phyloP scores from a whole-genome alignment of 2,329 filamentous ascomycete genomes.

The Gnomoniopsis sp. region DNA sequence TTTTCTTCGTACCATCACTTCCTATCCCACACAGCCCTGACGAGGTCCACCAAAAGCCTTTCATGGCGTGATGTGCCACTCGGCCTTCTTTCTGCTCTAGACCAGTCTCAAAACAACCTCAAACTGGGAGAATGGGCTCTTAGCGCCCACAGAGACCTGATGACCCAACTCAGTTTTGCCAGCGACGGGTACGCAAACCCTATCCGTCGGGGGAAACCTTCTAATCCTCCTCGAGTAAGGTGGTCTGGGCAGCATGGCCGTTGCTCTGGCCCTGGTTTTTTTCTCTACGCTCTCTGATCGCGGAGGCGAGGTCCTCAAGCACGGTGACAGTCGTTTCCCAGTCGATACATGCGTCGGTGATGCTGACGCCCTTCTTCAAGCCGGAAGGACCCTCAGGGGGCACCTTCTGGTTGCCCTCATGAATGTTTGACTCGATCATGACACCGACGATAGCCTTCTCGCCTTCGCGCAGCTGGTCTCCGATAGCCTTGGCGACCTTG shows the following conservation, averaged over 20 bases:
- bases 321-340: constrained; percentile 83
- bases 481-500: constrained; percentile 78
- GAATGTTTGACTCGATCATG: constrained; percentile 98
- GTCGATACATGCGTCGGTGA: constrained; percentile 93
- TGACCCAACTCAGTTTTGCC: background rate
- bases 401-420: constrained; percentile 86
- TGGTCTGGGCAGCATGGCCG: constrained; percentile 36
- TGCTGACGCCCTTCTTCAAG: constrained; percentile 86
- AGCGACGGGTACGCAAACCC: background rate
- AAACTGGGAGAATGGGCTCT: background rate
- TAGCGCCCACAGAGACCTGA: background rate
- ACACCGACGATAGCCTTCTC: constrained; percentile 89
- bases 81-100: background rate
- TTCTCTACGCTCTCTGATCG: constrained; percentile 71
- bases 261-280: constrained; percentile 36
- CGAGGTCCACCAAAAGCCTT: background rate
- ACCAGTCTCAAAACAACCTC: background rate
- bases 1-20: background rate
- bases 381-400: constrained; percentile 73
- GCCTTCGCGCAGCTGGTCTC: constrained; percentile 81
- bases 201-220: background rate
- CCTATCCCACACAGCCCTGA: background rate
- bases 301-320: constrained; percentile 80
- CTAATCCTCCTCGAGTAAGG: constrained; percentile 51
- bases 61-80: background rate